Conservation (phyloP, 169 alveolate species). For the Plasmodium knowlesi region DNA sequence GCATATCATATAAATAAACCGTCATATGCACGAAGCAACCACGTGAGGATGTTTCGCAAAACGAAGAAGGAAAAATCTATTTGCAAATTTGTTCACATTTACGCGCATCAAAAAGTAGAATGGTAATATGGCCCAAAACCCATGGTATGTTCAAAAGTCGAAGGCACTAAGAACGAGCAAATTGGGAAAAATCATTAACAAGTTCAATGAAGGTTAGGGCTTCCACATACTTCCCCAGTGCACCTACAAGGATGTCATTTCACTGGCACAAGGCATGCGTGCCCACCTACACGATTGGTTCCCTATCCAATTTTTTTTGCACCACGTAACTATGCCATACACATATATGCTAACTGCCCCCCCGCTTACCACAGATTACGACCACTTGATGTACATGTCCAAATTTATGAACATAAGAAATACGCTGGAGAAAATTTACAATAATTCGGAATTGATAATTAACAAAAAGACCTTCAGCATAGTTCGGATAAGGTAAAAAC, state of each 20-base stretch:
- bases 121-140: slow-evolving; percentile 67
- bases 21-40: background rate
- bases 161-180: slow-evolving; percentile 49
- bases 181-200: slow-evolving; percentile 48
- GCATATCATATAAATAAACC: background rate
- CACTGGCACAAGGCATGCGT: background rate
- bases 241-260: background rate
- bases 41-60: background rate
- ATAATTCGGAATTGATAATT: slow-evolving; percentile 30
- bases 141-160: slow-evolving; percentile 51
- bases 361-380: slow-evolving; percentile 14
- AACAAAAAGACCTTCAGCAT: slow-evolving; percentile 35
- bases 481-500: slow-evolving; percentile 35
- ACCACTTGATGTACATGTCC: slow-evolving; percentile 43
- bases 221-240: background rate
- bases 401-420: slow-evolving; percentile 28
- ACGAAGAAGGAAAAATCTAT: slow-evolving; percentile 1
- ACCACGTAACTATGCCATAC: background rate
- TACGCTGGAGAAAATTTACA: background rate
- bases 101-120: background rate
- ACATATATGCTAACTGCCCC: background rate
- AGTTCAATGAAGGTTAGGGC: slow-evolving; percentile 32
- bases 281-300: background rate
- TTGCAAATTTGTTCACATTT: background rate
- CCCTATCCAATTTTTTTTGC: background rate